These are phyloP conservation scores for Talaromyces atroroseus DNA, from an alignment of 2,329 filamentous ascomycete species.

Conservation along the genomic window DNA sequence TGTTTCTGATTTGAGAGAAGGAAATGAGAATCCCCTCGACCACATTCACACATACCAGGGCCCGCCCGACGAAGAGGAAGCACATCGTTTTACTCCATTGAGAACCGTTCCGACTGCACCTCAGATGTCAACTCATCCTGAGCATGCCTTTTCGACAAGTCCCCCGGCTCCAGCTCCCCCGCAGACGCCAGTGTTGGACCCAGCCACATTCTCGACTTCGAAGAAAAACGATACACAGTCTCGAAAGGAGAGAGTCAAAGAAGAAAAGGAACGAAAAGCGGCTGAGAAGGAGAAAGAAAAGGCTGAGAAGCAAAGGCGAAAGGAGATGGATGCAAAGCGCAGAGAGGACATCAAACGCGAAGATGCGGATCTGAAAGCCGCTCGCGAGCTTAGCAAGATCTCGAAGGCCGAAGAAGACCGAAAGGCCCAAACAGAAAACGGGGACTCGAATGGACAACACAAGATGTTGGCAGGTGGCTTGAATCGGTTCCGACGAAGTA, in stretches of 20 bases:
- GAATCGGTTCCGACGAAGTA: conserved; percentile 63
- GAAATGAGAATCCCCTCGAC: conserved; percentile 30
- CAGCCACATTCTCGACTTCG: conserved; percentile 34
- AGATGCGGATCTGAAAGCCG: conserved; percentile 57
- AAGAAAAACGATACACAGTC: conserved; percentile 61
- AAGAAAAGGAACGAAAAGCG: conserved; percentile 54
- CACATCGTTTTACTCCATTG: conserved; percentile 28
- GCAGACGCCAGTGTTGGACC: conserved; percentile 27
- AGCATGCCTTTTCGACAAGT: conserved; percentile 22
- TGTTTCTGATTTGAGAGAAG: conserved; percentile 45
- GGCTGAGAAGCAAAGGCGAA: conserved; percentile 51
- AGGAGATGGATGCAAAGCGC: conserved; percentile 50
- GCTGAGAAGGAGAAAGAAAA: conserved; percentile 47
- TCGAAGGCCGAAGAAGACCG: conserved; percentile 52
- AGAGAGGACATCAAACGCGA: conserved; percentile 48
- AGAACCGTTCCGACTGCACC: conserved; percentile 39
- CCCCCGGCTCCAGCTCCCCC: conserved; percentile 18
- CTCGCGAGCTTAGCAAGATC: conserved; percentile 61
- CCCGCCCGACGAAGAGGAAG: conserved; percentile 27
- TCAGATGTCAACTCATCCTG: conserved; percentile 41
- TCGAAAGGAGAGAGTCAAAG: conserved; percentile 60
- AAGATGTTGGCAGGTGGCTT: conserved; percentile 44
- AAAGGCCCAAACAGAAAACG: conserved; percentile 14
- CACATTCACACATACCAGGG: conserved; percentile 38
- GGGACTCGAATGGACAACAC: conserved; percentile 14